Percentiles rank a stretch among this genome's conserved stretches.
phyloP scores from a whole-genome alignment of 108 stramenopile genomes.

The Fragilaria radians region DNA sequence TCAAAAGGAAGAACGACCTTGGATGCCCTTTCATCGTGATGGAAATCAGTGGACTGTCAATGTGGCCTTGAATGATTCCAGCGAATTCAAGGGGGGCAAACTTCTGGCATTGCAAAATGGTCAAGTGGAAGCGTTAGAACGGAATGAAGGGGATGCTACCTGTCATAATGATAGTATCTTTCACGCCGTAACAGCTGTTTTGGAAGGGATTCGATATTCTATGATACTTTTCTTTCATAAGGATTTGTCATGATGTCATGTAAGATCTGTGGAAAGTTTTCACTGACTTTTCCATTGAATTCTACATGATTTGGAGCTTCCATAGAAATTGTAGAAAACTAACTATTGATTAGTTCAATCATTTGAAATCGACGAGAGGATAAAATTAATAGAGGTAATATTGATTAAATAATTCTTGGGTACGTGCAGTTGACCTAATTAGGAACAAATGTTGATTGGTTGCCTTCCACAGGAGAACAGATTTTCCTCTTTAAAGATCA shows the following conservation, averaged over 20 bases:
- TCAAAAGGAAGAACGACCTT: slow-evolving; percentile 1
- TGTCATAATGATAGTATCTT: slow-evolving; percentile 1
- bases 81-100: not conserved
- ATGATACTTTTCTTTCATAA: not conserved
- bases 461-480: too few species aligned
- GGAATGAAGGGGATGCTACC: slow-evolving; percentile 1
- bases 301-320: too few species aligned
- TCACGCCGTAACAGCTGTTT: not conserved
- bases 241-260: too few species aligned
- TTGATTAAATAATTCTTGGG: too few species aligned
- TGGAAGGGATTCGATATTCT: not conserved
- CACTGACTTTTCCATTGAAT: too few species aligned
- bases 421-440: too few species aligned
- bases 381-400: too few species aligned
- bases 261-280: too few species aligned
- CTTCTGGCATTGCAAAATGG: slow-evolving; percentile 1
- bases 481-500: slow-evolving; percentile 59
- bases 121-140: not conserved
- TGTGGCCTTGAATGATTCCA: slow-evolving; percentile 5
- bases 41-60: slow-evolving; percentile 15
- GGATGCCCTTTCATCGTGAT: slow-evolving; percentile 14
- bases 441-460: too few species aligned
- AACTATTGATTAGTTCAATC: too few species aligned
- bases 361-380: too few species aligned
- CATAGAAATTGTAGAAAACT: too few species aligned